These are phyloP conservation scores for Ceratobasidium sp. DNA, from an alignment of 1,284 basidiomycete species.

Conservation along the genomic window DNA sequence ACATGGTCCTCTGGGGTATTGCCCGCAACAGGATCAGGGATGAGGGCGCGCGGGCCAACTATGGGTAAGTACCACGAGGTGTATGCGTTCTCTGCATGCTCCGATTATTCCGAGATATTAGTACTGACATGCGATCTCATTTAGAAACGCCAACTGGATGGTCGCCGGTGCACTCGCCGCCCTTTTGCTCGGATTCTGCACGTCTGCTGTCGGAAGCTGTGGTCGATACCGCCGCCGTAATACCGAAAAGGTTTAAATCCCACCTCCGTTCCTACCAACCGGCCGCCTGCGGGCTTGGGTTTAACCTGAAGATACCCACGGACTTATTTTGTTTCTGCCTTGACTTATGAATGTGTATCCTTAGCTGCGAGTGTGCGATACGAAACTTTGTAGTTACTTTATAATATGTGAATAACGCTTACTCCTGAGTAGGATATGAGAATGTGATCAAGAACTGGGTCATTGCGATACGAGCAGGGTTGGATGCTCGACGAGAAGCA, in stretches of 20 bases:
- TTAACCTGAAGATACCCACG: constrained; percentile 11
- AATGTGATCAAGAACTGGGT: background rate
- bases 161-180: constrained; percentile 73
- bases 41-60: constrained; percentile 60
- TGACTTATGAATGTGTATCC: background rate
- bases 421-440: too few relatives aligned
- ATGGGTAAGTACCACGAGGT: constrained; percentile 49
- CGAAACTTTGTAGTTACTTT: background rate
- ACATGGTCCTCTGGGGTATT: constrained; percentile 80
- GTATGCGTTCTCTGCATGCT: too few relatives aligned
- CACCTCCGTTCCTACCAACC: too few relatives aligned
- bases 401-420: background rate
- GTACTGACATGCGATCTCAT: background rate
- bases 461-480: too few relatives aligned
- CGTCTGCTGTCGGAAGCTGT: constrained; percentile 69
- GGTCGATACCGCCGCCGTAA: constrained; percentile 60
- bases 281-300: too few relatives aligned
- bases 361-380: background rate
- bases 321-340: background rate
- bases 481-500: too few relatives aligned
- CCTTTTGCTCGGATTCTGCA: constrained; percentile 69
- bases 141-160: constrained; percentile 73
- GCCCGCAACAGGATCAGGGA: constrained; percentile 64
- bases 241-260: constrained; percentile 25
- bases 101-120: background rate